Percentiles rank a stretch among this genome's conserved stretches.
These are phyloP conservation scores for Neopestalotiopsis sp. DNA, from an alignment of 2,329 filamentous ascomycete species.

Conservation along the genomic window DNA sequence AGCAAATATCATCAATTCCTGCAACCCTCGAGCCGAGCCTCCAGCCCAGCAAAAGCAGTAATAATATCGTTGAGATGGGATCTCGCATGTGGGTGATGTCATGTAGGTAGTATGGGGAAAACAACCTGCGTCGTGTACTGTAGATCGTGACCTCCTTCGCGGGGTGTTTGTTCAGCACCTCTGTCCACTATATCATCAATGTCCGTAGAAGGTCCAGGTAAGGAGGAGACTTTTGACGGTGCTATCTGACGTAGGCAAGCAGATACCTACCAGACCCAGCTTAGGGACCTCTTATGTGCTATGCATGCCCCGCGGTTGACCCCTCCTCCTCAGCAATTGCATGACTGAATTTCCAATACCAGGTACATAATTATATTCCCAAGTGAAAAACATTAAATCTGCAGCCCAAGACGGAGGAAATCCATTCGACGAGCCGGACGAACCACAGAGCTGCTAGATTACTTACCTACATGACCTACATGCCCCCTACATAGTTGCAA, in stretches of 20 bases:
- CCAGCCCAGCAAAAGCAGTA: neutral
- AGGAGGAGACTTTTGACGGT: neutral
- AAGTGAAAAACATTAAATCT: neutral
- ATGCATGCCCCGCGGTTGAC: neutral
- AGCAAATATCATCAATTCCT: neutral
- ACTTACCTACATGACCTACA: neutral
- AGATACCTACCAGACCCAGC: neutral
- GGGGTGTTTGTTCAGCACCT: neutral
- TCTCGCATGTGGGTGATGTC: neutral
- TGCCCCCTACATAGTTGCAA: neutral
- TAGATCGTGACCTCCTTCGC: neutral
- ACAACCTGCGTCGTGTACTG: too few relatives aligned
- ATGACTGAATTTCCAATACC: neutral
- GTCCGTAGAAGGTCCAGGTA: neutral
- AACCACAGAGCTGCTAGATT: neutral
- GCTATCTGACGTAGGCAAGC: neutral
- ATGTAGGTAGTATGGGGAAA: neutral
- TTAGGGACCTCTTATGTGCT: neutral
- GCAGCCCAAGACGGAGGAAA: constrained; percentile 1
- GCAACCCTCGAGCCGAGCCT: neutral
- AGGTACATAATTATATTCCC: neutral
- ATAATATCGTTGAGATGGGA: neutral
- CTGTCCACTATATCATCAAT: too few relatives aligned
- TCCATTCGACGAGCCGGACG: neutral
- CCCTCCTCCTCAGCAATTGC: neutral